Base-by-base conservation (phyloP, 2,329 filamentous ascomycete genomes). In the Fusarium dimerum region DNA sequence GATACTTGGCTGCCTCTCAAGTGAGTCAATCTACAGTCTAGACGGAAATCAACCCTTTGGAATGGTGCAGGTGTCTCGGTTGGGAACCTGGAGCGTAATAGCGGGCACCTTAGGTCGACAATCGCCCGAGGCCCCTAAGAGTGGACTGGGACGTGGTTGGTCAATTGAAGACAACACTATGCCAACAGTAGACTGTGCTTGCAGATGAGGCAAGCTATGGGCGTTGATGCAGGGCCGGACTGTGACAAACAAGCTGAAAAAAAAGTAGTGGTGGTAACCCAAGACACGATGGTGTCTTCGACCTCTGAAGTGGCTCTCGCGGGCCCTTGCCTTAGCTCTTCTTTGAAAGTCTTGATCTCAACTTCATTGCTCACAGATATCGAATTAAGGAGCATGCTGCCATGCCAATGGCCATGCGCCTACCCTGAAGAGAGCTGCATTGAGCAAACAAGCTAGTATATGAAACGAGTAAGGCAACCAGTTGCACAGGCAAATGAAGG, bases 281-380 rank as follows among this genome's bases (percentile, higher is more conserved):
- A 36, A 36, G 32, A 36, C 32, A 36, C 4, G 4, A 36, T 45
- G 45, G 47, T 32, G 15, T 30, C 12, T 11, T 40, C 39, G 39
- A 51, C 41, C 54, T 43, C 39, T 16, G 12, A 44, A 20, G 10
- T 42, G 46, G 5, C 38, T 26, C 26, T 47, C 18, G 18, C 38
- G 47, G 43, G 32, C 42, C 47, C 20, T 52, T 49, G 45, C 54
- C 34, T 56, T 45, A 42, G 38, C 48, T 36, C 32, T 36, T 3
- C 32, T 15, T 15, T 36, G 17, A 39, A 17, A 40, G n/a, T 32
- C 15, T 43, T 42, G 43, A 32, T 42, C 42, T 16, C 17, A 16
- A 40, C 8, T 3, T 20, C 17, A 10, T 40, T 16, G n/a, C 17
- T n/a, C 16, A 20, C 39, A 39, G 36, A 9, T 4, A 26, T 26